Percentiles rank a stretch among this genome's conserved stretches.
Evolutionary conservation across 768 basidiomycete species (phyloP).

Genomic region (Xerocomus spinulosus): DNA sequence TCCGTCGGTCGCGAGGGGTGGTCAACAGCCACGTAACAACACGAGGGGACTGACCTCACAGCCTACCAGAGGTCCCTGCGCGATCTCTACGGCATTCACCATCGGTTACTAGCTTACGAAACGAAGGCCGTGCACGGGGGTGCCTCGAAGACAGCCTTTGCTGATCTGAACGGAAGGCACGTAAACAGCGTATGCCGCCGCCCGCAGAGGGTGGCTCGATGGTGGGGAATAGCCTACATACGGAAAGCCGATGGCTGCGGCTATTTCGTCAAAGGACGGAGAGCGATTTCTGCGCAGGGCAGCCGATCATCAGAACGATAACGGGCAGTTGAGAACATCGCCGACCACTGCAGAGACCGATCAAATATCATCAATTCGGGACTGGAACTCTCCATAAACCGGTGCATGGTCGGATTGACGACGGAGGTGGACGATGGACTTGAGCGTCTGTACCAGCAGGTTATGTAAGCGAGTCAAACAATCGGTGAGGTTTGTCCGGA

Average conservation of each 20-base stretch:
- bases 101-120: neutral
- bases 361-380: neutral
- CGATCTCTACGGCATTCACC: neutral
- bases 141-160: neutral
- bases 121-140: neutral
- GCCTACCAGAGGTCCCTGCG: neutral
- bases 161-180: neutral
- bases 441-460: no score
- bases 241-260: neutral
- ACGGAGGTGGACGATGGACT: no score
- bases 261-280: neutral
- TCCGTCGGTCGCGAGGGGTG: neutral
- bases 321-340: neutral
- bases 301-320: neutral
- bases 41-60: neutral
- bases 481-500: no score
- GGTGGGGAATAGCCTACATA: neutral
- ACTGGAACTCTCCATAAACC: neutral
- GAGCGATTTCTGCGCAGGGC: neutral
- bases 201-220: neutral
- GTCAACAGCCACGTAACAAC: neutral
- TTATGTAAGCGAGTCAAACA: no score
- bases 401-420: neutral
- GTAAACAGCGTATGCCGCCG: no score
- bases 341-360: no score